Conservation (phyloP, 176 grass and related monocot genomes). For the Oryza meyeriana region DNA sequence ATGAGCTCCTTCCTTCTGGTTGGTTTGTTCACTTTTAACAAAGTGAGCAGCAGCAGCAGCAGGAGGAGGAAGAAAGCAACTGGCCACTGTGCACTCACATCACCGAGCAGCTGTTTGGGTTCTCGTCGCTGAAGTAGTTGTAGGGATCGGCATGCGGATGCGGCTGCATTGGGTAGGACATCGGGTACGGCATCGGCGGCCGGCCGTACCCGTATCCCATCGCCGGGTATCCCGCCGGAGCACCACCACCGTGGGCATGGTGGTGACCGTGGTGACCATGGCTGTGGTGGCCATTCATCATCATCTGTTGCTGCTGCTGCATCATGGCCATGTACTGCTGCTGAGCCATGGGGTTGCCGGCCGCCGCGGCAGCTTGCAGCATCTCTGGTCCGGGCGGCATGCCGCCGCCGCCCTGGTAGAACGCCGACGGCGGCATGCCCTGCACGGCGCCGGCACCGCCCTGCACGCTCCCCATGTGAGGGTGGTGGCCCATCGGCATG, state of each 20-base stretch:
- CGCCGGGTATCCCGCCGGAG: slow-evolving; percentile 32
- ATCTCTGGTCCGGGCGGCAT: slow-evolving; percentile 38
- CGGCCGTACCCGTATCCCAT: slow-evolving; percentile 64
- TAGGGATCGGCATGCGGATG: slow-evolving; percentile 40
- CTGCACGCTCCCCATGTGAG: slow-evolving; percentile 33
- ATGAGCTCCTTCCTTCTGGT: neutral
- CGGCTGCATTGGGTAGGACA: slow-evolving; percentile 33
- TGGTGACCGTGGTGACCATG: slow-evolving; percentile 11
- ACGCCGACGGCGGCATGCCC: slow-evolving; percentile 40
- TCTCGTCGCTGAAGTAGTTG: slow-evolving; percentile 80
- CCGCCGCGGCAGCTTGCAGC: slow-evolving; percentile 47
- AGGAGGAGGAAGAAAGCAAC: neutral
- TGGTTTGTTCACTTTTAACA: neutral
- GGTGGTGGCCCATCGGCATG: slow-evolving; percentile 48
- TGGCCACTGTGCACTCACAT: slow-evolving; percentile 48
- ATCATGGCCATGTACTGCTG: slow-evolving; percentile 49
- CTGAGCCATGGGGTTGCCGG: slow-evolving; percentile 46
- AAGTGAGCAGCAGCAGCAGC: neutral
- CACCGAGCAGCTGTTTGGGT: slow-evolving; percentile 68
- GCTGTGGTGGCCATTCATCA: slow-evolving; percentile 50
- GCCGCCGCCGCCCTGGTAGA: slow-evolving; percentile 41
- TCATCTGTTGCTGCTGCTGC: slow-evolving; percentile 45
- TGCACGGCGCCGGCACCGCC: slow-evolving; percentile 28
- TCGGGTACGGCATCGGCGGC: slow-evolving; percentile 40
- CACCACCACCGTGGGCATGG: slow-evolving; percentile 18